Evolutionary conservation across 2,329 filamentous ascomycete genomes (phyloP), one percentile per base, ranked within the genome.

Genomic region (Stagonosporopsis tanaceti): DNA sequence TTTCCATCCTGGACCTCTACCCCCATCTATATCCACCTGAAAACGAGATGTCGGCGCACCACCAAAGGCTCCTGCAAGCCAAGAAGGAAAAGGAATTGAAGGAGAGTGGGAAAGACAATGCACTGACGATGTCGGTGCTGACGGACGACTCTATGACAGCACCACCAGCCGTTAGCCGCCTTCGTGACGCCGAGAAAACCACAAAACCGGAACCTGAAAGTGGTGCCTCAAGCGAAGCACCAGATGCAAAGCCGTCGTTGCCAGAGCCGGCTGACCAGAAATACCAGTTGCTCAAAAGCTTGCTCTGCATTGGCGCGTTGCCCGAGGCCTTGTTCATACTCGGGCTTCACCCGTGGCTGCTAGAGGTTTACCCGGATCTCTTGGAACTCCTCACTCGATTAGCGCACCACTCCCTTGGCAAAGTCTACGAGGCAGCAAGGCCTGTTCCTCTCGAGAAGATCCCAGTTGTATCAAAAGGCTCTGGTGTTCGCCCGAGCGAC

Each of bases 271-370:
- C 85, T 14, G 94, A 98, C 66, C 94, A 98, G 71, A 99, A 99
- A 77, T 87, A 94, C 0, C 82, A 89, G 41, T 82, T 99, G 0
- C 82, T 99, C 22, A 92, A 90, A 62, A 93, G 93, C 65, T 82
- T 99, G 15, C 84, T 99, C 2, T 91, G 91, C 4, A 95, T 97
- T 56, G 95, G 96, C 38, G 94, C 95, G 27, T 83, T 99, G 32
- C 95, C 95, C 0, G 95, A 99, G 77, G 89, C 95, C 1, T 82
- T 99, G 1, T 98, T 94, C 75, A 91, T 99, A 53, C 85, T 97
- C 7, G 94, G 94, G 32, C 89, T 90, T 51, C 97, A 97, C 68
- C 92, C 93, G 14, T 99, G 95, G 93, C 84, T 99, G 45, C 85
- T 92, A 11, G 93, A 97, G 57, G 86, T 89, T 4, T 94, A 91